These are phyloP conservation scores for Rhazya stricta DNA, from an alignment of 257 asterid genomes.

Conservation along the genomic window DNA sequence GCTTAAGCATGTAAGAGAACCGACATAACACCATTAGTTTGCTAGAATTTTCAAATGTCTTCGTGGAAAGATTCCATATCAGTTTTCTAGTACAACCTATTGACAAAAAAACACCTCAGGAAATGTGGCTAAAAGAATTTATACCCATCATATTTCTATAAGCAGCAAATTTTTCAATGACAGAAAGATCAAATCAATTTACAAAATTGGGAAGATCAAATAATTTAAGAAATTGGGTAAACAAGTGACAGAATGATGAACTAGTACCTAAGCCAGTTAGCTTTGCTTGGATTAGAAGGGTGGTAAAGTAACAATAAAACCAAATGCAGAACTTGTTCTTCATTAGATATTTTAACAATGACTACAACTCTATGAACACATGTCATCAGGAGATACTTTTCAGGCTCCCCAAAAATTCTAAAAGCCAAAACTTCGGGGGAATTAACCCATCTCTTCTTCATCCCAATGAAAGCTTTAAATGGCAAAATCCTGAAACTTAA, in stretches of 20 bases:
- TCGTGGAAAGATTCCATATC: not conserved
- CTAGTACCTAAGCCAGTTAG: no score
- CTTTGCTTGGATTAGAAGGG: not conserved
- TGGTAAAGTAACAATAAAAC: not conserved
- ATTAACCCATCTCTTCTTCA: not conserved
- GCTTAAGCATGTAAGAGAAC: not conserved
- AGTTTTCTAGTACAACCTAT: not conserved
- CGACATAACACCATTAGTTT: not conserved
- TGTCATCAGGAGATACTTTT: not conserved
- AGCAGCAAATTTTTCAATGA: no score
- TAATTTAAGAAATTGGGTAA: no score
- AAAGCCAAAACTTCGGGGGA: not conserved
- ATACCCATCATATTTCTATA: not conserved
- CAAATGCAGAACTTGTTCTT: no score
- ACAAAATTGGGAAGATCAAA: no score
- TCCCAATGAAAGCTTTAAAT: not conserved
- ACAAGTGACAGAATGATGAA: not conserved
- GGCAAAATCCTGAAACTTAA: no score
- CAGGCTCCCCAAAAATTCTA: not conserved
- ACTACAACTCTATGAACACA: not conserved
- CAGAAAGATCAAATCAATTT: not conserved
- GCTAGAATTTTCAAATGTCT: not conserved
- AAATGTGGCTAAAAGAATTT: not conserved
- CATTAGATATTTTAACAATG: not conserved
- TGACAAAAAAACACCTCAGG: not conserved